phyloP scores from a whole-genome alignment of 2,329 filamentous ascomycete species.

The Colletotrichum gigasporum region DNA sequence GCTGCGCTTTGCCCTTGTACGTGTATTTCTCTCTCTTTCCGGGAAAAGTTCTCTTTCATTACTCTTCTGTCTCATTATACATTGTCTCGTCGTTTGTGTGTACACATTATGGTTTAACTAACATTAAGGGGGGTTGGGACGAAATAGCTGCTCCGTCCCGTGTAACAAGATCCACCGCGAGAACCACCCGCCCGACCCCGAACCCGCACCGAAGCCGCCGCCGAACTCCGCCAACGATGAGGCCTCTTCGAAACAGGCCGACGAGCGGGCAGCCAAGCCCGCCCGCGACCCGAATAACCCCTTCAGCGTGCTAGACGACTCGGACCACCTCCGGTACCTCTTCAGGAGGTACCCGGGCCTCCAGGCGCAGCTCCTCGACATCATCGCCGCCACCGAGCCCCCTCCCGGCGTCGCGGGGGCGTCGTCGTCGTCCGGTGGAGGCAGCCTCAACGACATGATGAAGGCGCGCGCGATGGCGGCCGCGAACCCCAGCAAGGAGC shows the following conservation, averaged over 20 bases:
- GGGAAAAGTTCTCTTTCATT: background rate
- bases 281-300: slow-evolving; percentile 47
- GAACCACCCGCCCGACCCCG: slow-evolving; percentile 55
- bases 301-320: slow-evolving; percentile 61
- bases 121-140: background rate
- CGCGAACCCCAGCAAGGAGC: slow-evolving; percentile 44
- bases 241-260: slow-evolving; percentile 42
- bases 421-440: too few relatives aligned
- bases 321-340: slow-evolving; percentile 58
- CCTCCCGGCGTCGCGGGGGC: slow-evolving; percentile 42
- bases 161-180: slow-evolving; percentile 64
- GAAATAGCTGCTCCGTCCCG: slow-evolving; percentile 65
- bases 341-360: slow-evolving; percentile 64
- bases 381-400: slow-evolving; percentile 60
- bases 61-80: background rate
- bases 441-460: slow-evolving; percentile 32
- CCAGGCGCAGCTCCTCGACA: slow-evolving; percentile 54
- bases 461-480: slow-evolving; percentile 28
- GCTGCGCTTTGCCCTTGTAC: slow-evolving; percentile 67
- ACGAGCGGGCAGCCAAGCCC: slow-evolving; percentile 29
- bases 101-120: slow-evolving; percentile 23
- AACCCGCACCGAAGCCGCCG: slow-evolving; percentile 39
- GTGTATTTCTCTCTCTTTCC: slow-evolving; percentile 37
- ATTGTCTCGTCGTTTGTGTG: slow-evolving; percentile 11
- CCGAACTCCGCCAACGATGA: too few relatives aligned